Percentiles rank a stretch among this genome's conserved stretches.
These are phyloP conservation scores for Arctium minus DNA, from an alignment of 129 eudicot genomes.

Conservation along the genomic window DNA sequence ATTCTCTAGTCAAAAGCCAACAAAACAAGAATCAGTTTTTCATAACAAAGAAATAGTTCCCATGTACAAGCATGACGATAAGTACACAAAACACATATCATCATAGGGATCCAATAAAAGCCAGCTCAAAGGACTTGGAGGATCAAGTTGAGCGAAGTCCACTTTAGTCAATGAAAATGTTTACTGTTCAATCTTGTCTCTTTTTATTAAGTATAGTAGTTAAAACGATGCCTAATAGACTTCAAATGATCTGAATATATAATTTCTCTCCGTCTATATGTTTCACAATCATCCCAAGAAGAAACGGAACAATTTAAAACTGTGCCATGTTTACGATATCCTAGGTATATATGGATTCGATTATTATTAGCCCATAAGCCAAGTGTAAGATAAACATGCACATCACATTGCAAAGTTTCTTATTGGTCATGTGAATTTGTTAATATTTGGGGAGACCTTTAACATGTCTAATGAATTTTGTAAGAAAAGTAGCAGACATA, in stretches of 20 bases:
- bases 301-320: background rate
- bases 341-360: background rate
- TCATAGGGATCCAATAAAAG: background rate
- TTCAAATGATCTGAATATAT: background rate
- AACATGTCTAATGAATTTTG: background rate
- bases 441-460: background rate
- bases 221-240: background rate
- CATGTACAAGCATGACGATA: background rate
- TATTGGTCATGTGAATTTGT: background rate
- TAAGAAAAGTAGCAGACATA: background rate
- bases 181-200: background rate
- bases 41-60: background rate
- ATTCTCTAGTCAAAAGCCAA: constrained; percentile 8
- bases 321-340: background rate
- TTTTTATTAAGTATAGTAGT: background rate
- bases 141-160: background rate
- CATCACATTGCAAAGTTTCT: background rate
- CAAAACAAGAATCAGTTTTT: background rate
- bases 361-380: background rate
- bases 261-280: background rate
- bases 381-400: background rate
- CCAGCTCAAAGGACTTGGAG: background rate
- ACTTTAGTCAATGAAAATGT: background rate
- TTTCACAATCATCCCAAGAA: background rate
- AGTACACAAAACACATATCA: background rate